Evolutionary conservation across 345 rosid genomes (phyloP).

Genomic region (Xanthoceras sorbifolium): DNA sequence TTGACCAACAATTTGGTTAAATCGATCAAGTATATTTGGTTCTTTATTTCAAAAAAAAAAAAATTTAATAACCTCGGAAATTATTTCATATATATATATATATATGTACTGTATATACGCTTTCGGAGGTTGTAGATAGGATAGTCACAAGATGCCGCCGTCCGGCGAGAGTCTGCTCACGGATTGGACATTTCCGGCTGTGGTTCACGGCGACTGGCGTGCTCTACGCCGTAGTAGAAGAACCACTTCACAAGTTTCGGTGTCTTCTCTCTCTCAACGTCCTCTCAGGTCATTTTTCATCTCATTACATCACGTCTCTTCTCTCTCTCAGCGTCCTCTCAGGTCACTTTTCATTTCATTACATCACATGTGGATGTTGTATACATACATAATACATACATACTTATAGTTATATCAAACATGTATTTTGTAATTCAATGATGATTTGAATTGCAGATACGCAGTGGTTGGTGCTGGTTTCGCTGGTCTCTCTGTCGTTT

Average conservation of each 20-base stretch:
- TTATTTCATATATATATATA: too few relatives aligned
- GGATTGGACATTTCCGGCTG: neutral
- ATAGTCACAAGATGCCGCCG: neutral
- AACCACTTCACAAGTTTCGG: neutral
- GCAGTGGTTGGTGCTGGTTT: slow-evolving; percentile 98
- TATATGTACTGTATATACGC: too few relatives aligned
- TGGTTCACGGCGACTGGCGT: neutral
- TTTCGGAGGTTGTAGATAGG: neutral
- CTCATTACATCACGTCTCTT: too few relatives aligned
- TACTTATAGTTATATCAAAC: too few relatives aligned
- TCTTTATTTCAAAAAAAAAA: too few relatives aligned
- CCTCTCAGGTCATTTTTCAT: slow-evolving; percentile 29
- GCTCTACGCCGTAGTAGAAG: neutral
- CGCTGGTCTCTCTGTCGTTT: slow-evolving; percentile 92
- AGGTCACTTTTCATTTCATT: slow-evolving; percentile 23
- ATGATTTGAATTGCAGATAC: slow-evolving; percentile 38
- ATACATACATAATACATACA: too few relatives aligned
- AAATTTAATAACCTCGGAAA: too few relatives aligned
- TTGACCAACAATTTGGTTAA: too few relatives aligned
- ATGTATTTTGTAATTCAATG: too few relatives aligned
- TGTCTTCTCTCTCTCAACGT: slow-evolving; percentile 27
- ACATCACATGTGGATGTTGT: too few relatives aligned
- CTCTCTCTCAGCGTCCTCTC: slow-evolving; percentile 31
- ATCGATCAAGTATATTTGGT: too few relatives aligned
- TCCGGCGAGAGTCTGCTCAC: neutral